Base-by-base conservation (phyloP, 225 moss, liverwort and hornwort genomes). In the Bryoerythrophyllum caledonicum region DNA sequence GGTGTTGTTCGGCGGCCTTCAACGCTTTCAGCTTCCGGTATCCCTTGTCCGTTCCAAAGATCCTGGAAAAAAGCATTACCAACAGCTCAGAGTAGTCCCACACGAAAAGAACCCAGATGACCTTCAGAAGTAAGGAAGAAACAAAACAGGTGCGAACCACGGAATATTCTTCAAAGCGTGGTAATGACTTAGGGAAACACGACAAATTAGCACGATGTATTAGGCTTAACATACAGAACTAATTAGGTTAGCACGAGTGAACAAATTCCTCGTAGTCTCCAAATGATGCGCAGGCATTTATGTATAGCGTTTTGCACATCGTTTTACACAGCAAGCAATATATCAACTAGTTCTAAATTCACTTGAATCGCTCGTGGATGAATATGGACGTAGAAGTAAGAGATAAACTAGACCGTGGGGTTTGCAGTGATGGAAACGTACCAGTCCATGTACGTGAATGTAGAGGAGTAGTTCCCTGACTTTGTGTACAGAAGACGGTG, bases 361-460 rank as follows among this genome's bases (percentile, higher is more conserved):
- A 52, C 11, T 63, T 46, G 27, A 58, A 44, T 48, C 7, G 53
- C 28, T 26, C 4, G 0, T n/a, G 13, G 11, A 11, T 27, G 10
- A 15, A 16, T 17, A 37, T 52, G 35, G n/a, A 44, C 35, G 60
- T 32, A 23, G 2, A 25, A 30, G 40, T 17, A 37, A 28, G 38
- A 21, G 6, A 59, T n/a, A n/a, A n/a, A n/a, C n/a, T n/a, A n/a
- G n/a, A 34, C 34, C 40, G 60, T 40, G 40, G 21, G 53, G 24
- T 59, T 79, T 56, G 25, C n/a, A 30, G 7, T 24, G 10, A 59
- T 27, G 38, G n/a, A 14, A 25, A 63, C 82, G 79, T 49, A 97
- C 97, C 97, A 90, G 82, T 97, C 97, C 97, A 97, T 97, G 63
- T 97, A 97, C 9, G 97, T 97, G 74, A 97, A 97, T 6, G 97